Conservation (phyloP, 2,329 filamentous ascomycete genomes). For the Endocalyx cinctus region DNA sequence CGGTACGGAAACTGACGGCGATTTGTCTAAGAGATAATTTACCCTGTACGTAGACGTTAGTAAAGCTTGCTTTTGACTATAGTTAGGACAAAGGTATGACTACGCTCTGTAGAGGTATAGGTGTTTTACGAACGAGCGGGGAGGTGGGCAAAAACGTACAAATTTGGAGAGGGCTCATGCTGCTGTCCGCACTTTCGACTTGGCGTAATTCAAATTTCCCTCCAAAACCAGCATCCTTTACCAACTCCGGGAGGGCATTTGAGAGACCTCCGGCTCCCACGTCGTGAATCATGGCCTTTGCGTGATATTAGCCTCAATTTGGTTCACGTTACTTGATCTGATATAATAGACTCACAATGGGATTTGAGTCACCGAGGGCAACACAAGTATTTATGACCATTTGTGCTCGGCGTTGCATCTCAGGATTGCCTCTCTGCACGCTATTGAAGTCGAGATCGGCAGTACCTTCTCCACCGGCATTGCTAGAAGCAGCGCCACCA, state of each 20-base stretch:
- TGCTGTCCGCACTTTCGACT: constrained; percentile 81
- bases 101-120: too few relatives aligned
- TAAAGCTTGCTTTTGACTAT: too few relatives aligned
- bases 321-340: too few relatives aligned
- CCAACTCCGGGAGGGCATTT: constrained; percentile 68
- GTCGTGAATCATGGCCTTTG: constrained; percentile 96
- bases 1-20: too few relatives aligned
- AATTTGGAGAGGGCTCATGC: constrained; percentile 94
- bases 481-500: constrained; percentile 90
- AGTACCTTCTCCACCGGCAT: constrained; percentile 79
- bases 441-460: constrained; percentile 95
- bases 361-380: constrained; percentile 76
- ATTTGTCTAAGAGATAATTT: too few relatives aligned
- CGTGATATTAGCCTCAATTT: constrained; percentile 4
- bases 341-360: too few relatives aligned
- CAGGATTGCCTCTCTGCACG: constrained; percentile 94
- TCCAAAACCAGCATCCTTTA: constrained; percentile 75
- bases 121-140: too few relatives aligned
- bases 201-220: constrained; percentile 93
- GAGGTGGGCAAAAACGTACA: too few relatives aligned
- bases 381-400: constrained; percentile 97
- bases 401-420: constrained; percentile 91
- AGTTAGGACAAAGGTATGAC: too few relatives aligned
- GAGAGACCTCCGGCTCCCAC: constrained; percentile 90
- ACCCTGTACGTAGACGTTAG: too few relatives aligned